Percentiles rank a stretch among this genome's conserved stretches.
Conservation (phyloP, 345 rosid species). For the Hibiscus trionum region DNA sequence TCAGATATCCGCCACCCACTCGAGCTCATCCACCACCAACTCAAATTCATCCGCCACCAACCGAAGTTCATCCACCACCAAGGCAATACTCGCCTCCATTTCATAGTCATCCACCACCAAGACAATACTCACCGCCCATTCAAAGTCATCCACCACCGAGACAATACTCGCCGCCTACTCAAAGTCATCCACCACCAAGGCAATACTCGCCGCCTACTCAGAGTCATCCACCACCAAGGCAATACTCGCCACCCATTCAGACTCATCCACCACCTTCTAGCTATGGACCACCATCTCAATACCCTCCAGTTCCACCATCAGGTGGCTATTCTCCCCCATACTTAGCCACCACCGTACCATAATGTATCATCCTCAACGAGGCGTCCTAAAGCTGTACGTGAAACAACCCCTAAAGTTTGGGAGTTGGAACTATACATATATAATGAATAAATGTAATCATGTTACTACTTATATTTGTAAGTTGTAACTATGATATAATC, state of each 20-base stretch:
- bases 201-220: background rate
- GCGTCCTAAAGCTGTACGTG: background rate
- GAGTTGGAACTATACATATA: background rate
- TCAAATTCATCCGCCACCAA: background rate
- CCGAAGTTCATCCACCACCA: background rate
- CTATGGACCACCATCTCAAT: background rate
- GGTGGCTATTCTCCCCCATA: background rate
- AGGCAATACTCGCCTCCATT: background rate
- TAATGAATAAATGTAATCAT: background rate
- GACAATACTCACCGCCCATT: background rate
- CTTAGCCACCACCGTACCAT: background rate
- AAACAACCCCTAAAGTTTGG: background rate
- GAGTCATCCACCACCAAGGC: background rate
- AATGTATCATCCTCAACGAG: background rate
- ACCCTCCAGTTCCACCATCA: conserved; percentile 14
- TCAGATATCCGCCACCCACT: background rate
- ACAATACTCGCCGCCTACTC: background rate
- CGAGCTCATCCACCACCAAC: background rate
- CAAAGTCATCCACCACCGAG: background rate
- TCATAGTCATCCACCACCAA: background rate
- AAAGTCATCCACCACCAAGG: background rate
- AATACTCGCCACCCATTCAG: background rate
- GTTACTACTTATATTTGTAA: background rate
- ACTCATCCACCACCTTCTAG: background rate
- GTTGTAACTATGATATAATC: background rate